These are phyloP conservation scores for Epichloe glyceriae DNA, from an alignment of 2,329 filamentous ascomycete genomes.

Conservation along the genomic window DNA sequence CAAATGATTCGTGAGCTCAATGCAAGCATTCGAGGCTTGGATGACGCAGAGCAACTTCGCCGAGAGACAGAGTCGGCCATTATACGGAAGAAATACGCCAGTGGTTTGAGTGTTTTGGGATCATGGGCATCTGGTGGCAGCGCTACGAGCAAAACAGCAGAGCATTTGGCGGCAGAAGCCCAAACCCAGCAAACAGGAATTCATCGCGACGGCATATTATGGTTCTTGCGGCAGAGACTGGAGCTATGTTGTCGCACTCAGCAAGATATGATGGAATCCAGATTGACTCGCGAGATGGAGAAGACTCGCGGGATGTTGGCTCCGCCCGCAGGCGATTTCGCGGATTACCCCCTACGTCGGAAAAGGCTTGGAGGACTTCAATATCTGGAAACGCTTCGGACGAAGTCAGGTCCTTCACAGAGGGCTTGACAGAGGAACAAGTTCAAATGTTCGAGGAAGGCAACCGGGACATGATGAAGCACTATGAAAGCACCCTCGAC, in stretches of 20 bases:
- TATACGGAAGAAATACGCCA: slow-evolving; percentile 55
- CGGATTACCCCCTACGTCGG: slow-evolving; percentile 16
- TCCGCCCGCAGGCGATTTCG: slow-evolving; percentile 20
- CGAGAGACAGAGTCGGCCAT: slow-evolving; percentile 61
- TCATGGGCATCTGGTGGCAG: slow-evolving; percentile 52
- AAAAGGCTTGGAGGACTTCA: slow-evolving; percentile 4
- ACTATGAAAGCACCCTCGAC: slow-evolving; percentile 86
- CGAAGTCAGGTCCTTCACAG: slow-evolving; percentile 14
- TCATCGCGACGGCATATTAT: slow-evolving; percentile 72
- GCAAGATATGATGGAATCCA: slow-evolving; percentile 83
- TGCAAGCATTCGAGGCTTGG: slow-evolving; percentile 63
- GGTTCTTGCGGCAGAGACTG: slow-evolving; percentile 63
- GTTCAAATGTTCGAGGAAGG: slow-evolving; percentile 87
- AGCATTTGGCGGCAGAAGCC: slow-evolving; percentile 62
- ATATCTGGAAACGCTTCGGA: slow-evolving; percentile 7
- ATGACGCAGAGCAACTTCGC: slow-evolving; percentile 70
- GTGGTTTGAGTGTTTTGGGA: slow-evolving; percentile 50
- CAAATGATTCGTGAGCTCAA: slow-evolving; percentile 76
- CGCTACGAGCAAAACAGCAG: slow-evolving; percentile 37
- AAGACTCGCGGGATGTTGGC: slow-evolving; percentile 70
- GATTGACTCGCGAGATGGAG: slow-evolving; percentile 73
- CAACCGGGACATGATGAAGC: slow-evolving; percentile 82
- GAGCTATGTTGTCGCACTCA: slow-evolving; percentile 68
- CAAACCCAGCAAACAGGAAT: slow-evolving; percentile 50
- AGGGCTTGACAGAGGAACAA: slow-evolving; percentile 68